Conservation (phyloP, 2,329 filamentous ascomycete genomes). For the Colletotrichum sp. region DNA sequence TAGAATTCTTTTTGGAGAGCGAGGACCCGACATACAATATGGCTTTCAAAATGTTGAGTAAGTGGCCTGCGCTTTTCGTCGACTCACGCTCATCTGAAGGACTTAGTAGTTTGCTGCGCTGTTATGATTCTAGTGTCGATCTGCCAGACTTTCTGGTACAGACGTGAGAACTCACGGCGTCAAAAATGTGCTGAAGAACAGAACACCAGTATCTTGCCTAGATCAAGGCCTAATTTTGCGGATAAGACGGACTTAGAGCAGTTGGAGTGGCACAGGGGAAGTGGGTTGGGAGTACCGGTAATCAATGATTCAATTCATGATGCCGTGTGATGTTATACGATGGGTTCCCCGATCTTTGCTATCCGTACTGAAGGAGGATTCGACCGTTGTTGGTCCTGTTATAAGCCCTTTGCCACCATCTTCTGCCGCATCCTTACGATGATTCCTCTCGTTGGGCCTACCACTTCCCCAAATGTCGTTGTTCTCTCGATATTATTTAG, state of each 20-base stretch:
- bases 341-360: background rate
- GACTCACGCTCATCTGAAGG: background rate
- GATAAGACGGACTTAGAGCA: background rate
- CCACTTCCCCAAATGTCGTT: background rate
- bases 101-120: background rate
- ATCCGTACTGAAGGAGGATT: background rate
- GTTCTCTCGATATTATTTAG: background rate
- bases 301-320: background rate
- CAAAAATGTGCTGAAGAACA: background rate
- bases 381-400: accelerated
- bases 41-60: background rate
- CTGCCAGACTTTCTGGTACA: background rate
- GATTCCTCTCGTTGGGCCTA: background rate
- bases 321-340: background rate
- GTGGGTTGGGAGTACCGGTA: background rate
- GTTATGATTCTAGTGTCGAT: background rate
- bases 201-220: background rate
- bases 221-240: background rate
- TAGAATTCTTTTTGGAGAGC: background rate
- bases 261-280: background rate
- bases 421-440: background rate
- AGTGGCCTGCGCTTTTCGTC: background rate
- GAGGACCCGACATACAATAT: background rate
- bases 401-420: background rate
- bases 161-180: background rate